Percentiles rank a stretch among this genome's conserved stretches.
Conservation (phyloP, 2,329 filamentous ascomycete species). For the Polytolypa hystricis region DNA sequence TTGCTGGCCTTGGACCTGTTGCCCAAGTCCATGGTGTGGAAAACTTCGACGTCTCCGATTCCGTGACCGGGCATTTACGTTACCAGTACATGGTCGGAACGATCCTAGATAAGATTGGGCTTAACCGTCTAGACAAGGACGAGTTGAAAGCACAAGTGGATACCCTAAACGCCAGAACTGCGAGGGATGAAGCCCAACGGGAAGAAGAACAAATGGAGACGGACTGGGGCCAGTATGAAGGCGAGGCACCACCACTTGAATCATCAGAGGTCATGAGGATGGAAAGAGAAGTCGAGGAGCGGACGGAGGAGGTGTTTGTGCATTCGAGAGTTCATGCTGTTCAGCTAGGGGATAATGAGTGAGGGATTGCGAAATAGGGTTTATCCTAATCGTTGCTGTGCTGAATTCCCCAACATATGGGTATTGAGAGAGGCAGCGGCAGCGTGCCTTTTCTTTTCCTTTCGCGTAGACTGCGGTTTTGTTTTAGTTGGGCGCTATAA, state of each 20-base stretch:
- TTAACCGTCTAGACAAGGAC: constrained; percentile 51
- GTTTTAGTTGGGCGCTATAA: too few species aligned
- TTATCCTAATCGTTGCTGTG: too few species aligned
- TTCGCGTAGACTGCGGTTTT: too few species aligned
- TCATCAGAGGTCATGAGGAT: constrained; percentile 20
- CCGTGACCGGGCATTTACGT: constrained; percentile 57
- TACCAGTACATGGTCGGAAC: constrained; percentile 58
- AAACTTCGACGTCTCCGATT: constrained; percentile 55
- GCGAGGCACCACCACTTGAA: too few species aligned
- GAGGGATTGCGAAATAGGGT: too few species aligned
- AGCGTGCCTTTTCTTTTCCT: too few species aligned
- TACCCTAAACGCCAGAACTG: constrained; percentile 28
- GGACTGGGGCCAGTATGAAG: too few species aligned
- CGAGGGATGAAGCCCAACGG: constrained; percentile 24
- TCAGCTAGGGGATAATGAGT: constrained; percentile 7
- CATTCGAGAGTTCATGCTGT: constrained; percentile 11
- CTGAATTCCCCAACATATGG: too few species aligned
- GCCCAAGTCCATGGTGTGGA: constrained; percentile 43
- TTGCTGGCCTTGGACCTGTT: constrained; percentile 71
- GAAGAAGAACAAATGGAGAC: too few species aligned
- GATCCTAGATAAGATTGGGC: constrained; percentile 56
- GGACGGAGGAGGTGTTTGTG: constrained; percentile 21
- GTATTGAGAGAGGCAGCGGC: too few species aligned
- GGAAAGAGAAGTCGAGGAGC: constrained; percentile 20
- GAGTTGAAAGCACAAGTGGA: constrained; percentile 35